A percentile compares a stretch with the other conserved stretches of the same genome.
phyloP scores from a whole-genome alignment of 2,329 filamentous ascomycete species.

The Alternaria longipes region DNA sequence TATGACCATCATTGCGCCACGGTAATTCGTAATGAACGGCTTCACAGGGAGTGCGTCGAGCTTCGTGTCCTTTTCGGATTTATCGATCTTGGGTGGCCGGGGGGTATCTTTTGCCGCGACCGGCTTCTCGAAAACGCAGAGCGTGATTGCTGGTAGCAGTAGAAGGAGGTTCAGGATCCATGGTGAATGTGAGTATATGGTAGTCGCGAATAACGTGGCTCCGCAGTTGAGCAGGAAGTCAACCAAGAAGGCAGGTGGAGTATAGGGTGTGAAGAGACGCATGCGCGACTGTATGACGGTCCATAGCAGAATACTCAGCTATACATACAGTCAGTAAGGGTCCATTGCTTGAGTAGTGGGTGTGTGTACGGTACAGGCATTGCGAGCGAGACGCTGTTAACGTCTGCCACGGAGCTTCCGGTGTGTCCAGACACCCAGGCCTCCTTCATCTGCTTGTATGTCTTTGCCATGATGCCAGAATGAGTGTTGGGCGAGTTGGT shows the following conservation, averaged over 20 bases:
- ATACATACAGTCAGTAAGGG: slow-evolving; percentile 39
- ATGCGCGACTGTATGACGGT: slow-evolving; percentile 85
- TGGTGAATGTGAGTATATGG: slow-evolving; percentile 80
- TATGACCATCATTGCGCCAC: slow-evolving; percentile 88
- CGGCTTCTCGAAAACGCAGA: slow-evolving; percentile 60
- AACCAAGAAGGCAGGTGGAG: slow-evolving; percentile 70
- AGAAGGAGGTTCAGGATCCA: slow-evolving; percentile 79
- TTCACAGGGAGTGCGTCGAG: slow-evolving; percentile 75
- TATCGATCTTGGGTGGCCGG: slow-evolving; percentile 34
- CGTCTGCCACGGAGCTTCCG: slow-evolving; percentile 83
- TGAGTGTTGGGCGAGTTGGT: slow-evolving; percentile 21
- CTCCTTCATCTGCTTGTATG: slow-evolving; percentile 92
- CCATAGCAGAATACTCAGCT: slow-evolving; percentile 88
- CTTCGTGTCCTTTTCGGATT: slow-evolving; percentile 24
- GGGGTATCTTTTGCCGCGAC: slow-evolving; percentile 22
- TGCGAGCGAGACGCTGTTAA: slow-evolving; percentile 85
- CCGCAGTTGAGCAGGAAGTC: slow-evolving; percentile 91
- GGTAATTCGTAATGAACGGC: slow-evolving; percentile 91
- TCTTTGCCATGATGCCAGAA: slow-evolving; percentile 51
- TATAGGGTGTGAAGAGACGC: slow-evolving; percentile 82
- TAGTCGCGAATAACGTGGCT: slow-evolving; percentile 83
- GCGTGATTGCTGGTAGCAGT: slow-evolving; percentile 72
- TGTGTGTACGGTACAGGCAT: slow-evolving; percentile 71
- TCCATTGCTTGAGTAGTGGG: slow-evolving; percentile 22
- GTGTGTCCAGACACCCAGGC: slow-evolving; percentile 92